Base-by-base conservation (phyloP, 2,329 filamentous ascomycete genomes). In the Truncatella angustata region DNA sequence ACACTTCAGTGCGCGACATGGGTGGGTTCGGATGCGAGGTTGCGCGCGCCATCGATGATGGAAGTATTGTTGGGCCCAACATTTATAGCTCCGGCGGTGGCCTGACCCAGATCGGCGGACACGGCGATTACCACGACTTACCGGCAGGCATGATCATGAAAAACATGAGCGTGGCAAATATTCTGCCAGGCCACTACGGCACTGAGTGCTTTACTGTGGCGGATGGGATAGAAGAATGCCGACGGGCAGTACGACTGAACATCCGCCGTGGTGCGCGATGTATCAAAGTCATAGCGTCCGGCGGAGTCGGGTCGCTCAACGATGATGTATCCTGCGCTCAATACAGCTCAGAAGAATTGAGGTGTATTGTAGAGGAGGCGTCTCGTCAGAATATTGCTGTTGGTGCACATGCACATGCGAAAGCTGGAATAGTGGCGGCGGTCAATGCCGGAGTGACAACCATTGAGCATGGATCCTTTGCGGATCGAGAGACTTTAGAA, bases 1-100 rank as follows among this genome's bases (percentile, higher is more conserved):
- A 77, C 64, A 81, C 77, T 0, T 76, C 73, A 9, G 67, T 80
- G 3, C 67, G 77, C n/a, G 78, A 81, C 24, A 23, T 44, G 4
- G 21, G 40, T n/a, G 16, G 14, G 11, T n/a, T 28, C 16, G 40
- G 14, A 4, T 9, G 16, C 14, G 21, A 28, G 16, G 21, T 23
- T 11, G 21, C 23, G 14, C 11, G 18, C 12, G n/a, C 43, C 5
- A 28, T 30, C 14, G 14, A 71, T 7, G 71, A 75, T 32, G 76
- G 75, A 1, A 63, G 63, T n/a, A 66, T 80, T 23, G 57, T 73
- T 5, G 76, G 76, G 0, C 76, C 76, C 0, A 75, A 75, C 50
- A 70, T 81, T 14, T 81, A 79, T 63, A 72, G 70, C 0, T 66
- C 74, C 3, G 67, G 74, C 20, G 67, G 67, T 1, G 62, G 68